Percentiles rank a stretch among this genome's conserved stretches.
These are phyloP conservation scores for Agrostemma githago DNA, from an alignment of 148 eudicot species.

Conservation along the genomic window DNA sequence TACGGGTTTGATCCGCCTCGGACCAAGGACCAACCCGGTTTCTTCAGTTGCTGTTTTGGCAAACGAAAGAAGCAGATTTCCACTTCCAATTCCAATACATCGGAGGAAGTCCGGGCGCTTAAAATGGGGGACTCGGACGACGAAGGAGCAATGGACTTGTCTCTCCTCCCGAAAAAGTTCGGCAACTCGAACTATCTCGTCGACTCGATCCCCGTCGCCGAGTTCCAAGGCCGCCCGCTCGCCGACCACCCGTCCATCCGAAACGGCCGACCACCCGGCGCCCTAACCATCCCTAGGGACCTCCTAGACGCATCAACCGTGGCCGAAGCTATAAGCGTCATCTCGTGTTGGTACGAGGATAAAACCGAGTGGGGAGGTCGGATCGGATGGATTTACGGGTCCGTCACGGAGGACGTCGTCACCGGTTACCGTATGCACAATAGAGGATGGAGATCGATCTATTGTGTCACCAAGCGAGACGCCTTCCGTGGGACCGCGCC, in stretches of 20 bases:
- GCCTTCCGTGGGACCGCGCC: slow-evolving; percentile 97
- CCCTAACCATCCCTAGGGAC: slow-evolving; percentile 71
- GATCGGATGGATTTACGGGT: slow-evolving; percentile 96
- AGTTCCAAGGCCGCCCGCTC: slow-evolving; percentile 84
- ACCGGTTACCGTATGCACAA: slow-evolving; percentile 96
- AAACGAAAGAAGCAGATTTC: slow-evolving; percentile 38
- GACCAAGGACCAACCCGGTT: slow-evolving; percentile 52
- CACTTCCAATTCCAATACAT: slow-evolving; percentile 12
- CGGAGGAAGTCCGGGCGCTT: slow-evolving; percentile 53
- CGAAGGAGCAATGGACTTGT: slow-evolving; percentile 50
- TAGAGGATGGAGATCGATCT: slow-evolving; percentile 86
- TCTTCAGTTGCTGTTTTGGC: slow-evolving; percentile 47
- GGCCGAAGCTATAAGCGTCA: slow-evolving; percentile 80
- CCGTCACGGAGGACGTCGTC: slow-evolving; percentile 91
- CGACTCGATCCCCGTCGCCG: slow-evolving; percentile 86
- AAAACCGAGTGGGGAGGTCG: slow-evolving; percentile 94
- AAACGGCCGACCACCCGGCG: slow-evolving; percentile 86
- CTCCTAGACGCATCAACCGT: slow-evolving; percentile 85
- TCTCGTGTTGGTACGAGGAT: slow-evolving; percentile 94
- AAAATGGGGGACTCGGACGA: slow-evolving; percentile 68
- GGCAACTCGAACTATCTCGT: slow-evolving; percentile 75
- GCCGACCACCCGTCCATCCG: slow-evolving; percentile 87
- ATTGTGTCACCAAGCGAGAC: slow-evolving; percentile 83
- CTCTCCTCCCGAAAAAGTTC: slow-evolving; percentile 62
- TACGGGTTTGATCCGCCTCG: slow-evolving; percentile 96